Evolutionary conservation across 2,329 filamentous ascomycete species (phyloP), one percentile per base, ranked within the genome.

Genomic region (Xylariaceae sp.): DNA sequence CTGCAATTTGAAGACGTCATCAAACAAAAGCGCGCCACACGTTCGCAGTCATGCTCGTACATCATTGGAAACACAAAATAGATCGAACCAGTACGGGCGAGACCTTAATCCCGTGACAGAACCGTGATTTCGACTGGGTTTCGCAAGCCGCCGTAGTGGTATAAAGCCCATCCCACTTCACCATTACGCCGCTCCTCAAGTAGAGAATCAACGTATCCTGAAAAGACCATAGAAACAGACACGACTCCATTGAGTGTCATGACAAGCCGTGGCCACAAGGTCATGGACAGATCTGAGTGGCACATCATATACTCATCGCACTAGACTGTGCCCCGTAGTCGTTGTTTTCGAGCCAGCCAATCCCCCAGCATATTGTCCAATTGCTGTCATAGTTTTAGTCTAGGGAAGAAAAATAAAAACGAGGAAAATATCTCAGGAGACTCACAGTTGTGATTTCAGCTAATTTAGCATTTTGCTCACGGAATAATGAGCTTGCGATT

Each of bases 351-450:
- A 69, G 88, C 79, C 65, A 95, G 77, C 86, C 89, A 92, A 65
- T 89, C 85, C 61, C 86, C 87, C 42, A 96, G 80, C 81, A 96
- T 85, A 18, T 88, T 84, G 72, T 99, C 92, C 61, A 97, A 80
- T 78, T 92, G 87, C 74, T 86, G 61, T 34, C 56, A 26, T 16
- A 54, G 34, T 18, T 50, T 47, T 58, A 49, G 47, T 44, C 19
- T 48, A 19, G 4, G 16, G 8, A 9, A 10, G 12, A 18, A 44
- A 48, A 19, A 21, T 1, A 29, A 21, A 47, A 56, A 63, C 69
- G n/a, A 56, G 61, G 59, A 53, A 57, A 41, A 19, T 29, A 54
- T 18, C 43, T 18, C 16, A 13, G 26, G 16, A 41, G 29, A 45
- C 83, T 76, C 70, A 86, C 84, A 54, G 80, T 87, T 55, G 89